Base-by-base conservation (phyloP, 1,139 yeast genomes). In the Taiozyma onychis region DNA sequence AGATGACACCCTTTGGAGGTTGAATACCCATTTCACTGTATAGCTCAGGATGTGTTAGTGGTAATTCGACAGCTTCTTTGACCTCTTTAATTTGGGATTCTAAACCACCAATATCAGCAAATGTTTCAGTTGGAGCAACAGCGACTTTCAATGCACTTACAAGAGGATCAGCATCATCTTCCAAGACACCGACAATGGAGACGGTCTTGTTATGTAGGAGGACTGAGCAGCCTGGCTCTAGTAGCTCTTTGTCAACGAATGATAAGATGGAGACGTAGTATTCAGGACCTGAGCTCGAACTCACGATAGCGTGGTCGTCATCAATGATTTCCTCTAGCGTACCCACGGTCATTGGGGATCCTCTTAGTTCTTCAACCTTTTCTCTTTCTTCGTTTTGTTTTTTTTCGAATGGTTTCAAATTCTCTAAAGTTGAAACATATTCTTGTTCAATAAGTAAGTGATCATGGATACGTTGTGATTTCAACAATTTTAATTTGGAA, bases 11-110 rank as follows among this genome's bases (percentile, higher is more conserved):
- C 73, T 93, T 93, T 48, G 99, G 99, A 9, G 99, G 99, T 65
- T 91, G 90, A 66, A 95, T 93, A 60, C 99, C 99, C 97, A 95
- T 93, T 71, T 93, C 98, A 71, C 95, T 97, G 70, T 93, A 95
- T 60, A 95, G 75, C 69, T 95, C 99, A 1, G 99, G 98, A 69
- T 95, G 99, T 22, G 98, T 91, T 58, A 95, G 77, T 10, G 99
- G 99, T 64, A 95, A 77, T 69, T 95, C 99, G 9, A 95, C 99
- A 3, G 97, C 89, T 71, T 95, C 99, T 71, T 93, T 93, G 61
- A 95, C 95, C 71, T 95, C 99, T 74, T 93, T 98, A 63, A 93
- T 93, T 71, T 95, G 99, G 18, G 84, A 70, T 69, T 95, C 99
- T 61, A 93, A 78, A 42, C 99, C 99, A 66, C 99, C 99, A 66